phyloP scores from a whole-genome alignment of 2,329 filamentous ascomycete species.

The Teratosphaeria zuluensis region DNA sequence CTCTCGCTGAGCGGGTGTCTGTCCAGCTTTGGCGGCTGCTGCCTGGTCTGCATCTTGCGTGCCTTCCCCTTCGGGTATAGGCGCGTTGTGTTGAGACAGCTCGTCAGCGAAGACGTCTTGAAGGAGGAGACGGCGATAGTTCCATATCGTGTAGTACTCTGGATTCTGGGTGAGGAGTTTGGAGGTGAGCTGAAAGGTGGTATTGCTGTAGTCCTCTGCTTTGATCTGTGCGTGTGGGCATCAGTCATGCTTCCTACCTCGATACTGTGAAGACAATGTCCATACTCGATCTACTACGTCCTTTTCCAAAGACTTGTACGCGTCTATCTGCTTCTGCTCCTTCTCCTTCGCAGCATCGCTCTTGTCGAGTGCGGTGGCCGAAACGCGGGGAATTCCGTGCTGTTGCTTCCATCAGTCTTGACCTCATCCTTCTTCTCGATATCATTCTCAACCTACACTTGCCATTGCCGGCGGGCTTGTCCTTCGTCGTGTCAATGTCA shows the following conservation, averaged over 20 bases:
- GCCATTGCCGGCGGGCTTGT: slow-evolving; percentile 24
- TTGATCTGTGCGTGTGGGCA: slow-evolving; percentile 27
- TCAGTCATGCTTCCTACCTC: neutral
- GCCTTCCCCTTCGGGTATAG: neutral
- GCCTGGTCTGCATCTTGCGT: slow-evolving; percentile 5
- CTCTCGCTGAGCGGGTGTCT: slow-evolving; percentile 26
- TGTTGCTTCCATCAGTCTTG: slow-evolving; percentile 31
- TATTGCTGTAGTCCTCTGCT: slow-evolving; percentile 40
- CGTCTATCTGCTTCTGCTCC: slow-evolving; percentile 65
- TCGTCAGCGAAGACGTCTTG: slow-evolving; percentile 48
- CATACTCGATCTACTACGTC: slow-evolving; percentile 56
- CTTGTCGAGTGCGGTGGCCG: slow-evolving; percentile 37
- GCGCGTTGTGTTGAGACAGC: neutral
- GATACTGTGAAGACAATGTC: neutral
- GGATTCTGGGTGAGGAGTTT: slow-evolving; percentile 67
- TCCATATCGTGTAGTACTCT: slow-evolving; percentile 88
- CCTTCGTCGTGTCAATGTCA: neutral
- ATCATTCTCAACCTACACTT: slow-evolving; percentile 27
- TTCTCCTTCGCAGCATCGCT: slow-evolving; percentile 62
- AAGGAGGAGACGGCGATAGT: slow-evolving; percentile 66
- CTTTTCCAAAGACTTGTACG: slow-evolving; percentile 59
- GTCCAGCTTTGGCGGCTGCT: slow-evolving; percentile 15
- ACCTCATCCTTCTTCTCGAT: slow-evolving; percentile 8
- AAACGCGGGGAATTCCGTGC: slow-evolving; percentile 70
- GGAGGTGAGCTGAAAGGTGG: slow-evolving; percentile 59